These are phyloP conservation scores for Linum usitatissimum DNA, from an alignment of 345 rosid species.

Conservation along the genomic window DNA sequence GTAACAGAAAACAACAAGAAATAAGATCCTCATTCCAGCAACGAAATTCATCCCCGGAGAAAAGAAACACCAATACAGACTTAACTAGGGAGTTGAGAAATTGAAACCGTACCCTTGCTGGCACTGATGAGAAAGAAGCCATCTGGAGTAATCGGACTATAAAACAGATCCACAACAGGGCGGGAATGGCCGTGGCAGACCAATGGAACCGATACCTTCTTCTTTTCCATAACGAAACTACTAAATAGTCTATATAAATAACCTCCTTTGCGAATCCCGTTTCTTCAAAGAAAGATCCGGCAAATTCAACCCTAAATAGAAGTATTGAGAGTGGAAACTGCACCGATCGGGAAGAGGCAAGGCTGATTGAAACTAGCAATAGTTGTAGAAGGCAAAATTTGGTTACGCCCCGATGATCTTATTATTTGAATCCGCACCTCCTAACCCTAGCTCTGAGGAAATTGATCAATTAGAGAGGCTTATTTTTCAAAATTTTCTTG, in stretches of 20 bases:
- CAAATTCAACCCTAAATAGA: not conserved
- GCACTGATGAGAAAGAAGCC: conserved; percentile 80
- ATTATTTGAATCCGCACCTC: too few species aligned
- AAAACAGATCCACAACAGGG: conserved; percentile 68
- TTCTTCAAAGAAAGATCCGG: not conserved
- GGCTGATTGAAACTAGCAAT: not conserved
- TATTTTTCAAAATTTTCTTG: too few species aligned
- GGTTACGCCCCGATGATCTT: too few species aligned
- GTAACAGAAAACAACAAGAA: not conserved
- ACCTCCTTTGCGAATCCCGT: not conserved
- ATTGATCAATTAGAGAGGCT: too few species aligned
- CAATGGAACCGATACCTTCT: conserved; percentile 50
- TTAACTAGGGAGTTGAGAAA: not conserved
- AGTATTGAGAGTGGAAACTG: not conserved
- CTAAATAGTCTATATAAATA: not conserved
- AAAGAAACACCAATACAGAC: not conserved
- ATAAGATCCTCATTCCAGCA: not conserved
- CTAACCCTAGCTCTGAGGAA: too few species aligned
- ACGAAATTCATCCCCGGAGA: not conserved
- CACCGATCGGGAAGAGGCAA: not conserved
- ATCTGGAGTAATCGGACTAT: conserved; percentile 74
- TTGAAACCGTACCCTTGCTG: conserved; percentile 44
- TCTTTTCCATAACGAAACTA: conserved; percentile 31
- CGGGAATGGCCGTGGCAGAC: conserved; percentile 86
- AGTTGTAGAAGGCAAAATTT: too few species aligned